Evolutionary conservation across 805 yeast genomes (phyloP).

Genomic region (Candida caryicola): DNA sequence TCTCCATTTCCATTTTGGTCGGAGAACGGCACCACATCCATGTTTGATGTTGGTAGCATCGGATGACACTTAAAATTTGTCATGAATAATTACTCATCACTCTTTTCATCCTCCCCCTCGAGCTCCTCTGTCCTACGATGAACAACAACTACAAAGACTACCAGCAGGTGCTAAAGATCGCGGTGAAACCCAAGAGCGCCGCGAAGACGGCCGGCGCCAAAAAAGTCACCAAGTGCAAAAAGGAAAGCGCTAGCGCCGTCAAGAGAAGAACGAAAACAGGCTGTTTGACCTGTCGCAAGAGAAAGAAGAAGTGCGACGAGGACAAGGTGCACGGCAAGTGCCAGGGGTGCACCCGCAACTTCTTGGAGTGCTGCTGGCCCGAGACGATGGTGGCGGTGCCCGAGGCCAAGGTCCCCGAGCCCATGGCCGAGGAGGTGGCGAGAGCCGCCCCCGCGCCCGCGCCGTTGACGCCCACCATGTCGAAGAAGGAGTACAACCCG

Average conservation of each 20-base stretch:
- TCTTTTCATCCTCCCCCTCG: constrained; percentile 4
- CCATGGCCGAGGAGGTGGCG: too few relatives aligned
- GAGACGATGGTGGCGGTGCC: constrained; percentile 9
- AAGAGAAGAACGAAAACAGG: constrained; percentile 46
- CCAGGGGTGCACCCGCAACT: constrained; percentile 44
- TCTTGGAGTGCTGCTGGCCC: constrained; percentile 45
- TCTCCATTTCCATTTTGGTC: constrained; percentile 8
- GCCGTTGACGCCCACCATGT: constrained; percentile 5
- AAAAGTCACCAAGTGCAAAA: constrained; percentile 13
- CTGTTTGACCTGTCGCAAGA: constrained; percentile 59
- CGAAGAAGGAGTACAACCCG: constrained; percentile 4
- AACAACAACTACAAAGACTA: constrained; percentile 12
- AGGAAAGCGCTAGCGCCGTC: constrained; percentile 6
- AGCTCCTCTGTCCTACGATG: too few relatives aligned
- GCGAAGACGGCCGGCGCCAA: constrained; percentile 3
- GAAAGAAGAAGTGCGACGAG: constrained; percentile 66
- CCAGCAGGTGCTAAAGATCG: constrained; percentile 15
- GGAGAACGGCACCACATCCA: neutral
- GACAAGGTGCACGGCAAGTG: constrained; percentile 41
- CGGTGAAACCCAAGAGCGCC: constrained; percentile 7
- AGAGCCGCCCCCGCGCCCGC: constrained; percentile 3
- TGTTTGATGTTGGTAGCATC: neutral
- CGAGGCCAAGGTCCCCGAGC: neutral
- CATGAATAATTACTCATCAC: constrained; percentile 4
- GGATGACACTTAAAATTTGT: neutral